A percentile compares a stretch with the other conserved stretches of the same genome.
Evolutionary conservation across 768 basidiomycete genomes (phyloP).

Genomic region (Sutorius australiensis): DNA sequence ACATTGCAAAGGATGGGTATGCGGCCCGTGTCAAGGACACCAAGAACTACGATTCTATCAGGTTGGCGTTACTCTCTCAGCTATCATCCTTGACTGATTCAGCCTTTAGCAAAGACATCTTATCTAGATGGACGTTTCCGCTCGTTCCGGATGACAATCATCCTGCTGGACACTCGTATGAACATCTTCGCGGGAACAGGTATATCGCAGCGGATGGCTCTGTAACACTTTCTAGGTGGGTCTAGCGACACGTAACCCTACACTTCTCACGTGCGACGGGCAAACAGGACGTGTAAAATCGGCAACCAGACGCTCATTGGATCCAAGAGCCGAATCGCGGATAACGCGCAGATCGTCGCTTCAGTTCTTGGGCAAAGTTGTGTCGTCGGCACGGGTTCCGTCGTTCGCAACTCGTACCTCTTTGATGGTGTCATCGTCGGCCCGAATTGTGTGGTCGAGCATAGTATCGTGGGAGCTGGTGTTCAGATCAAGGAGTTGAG

Average conservation of each 20-base stretch:
- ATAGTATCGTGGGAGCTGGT: constrained; percentile 76
- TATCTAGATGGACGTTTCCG: constrained; percentile 93
- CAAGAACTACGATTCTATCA: constrained; percentile 84
- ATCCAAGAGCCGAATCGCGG: constrained; percentile 62
- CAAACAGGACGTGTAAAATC: constrained; percentile 69
- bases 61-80: constrained; percentile 40
- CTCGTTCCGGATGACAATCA: constrained; percentile 93
- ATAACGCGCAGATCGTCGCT: constrained; percentile 59
- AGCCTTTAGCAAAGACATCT: constrained; percentile 75
- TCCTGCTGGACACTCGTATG: constrained; percentile 77
- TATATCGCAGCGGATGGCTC: constrained; percentile 81
- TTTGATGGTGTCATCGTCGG: constrained; percentile 77
- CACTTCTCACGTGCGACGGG: background rate
- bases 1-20: constrained; percentile 84
- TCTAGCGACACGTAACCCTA: background rate
- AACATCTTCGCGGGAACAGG: constrained; percentile 82
- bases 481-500: constrained; percentile 69
- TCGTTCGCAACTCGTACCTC: constrained; percentile 74
- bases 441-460: constrained; percentile 63
- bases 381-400: constrained; percentile 63
- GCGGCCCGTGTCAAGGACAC: constrained; percentile 93
- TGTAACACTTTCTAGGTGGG: constrained; percentile 79
- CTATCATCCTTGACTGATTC: background rate
- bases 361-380: constrained; percentile 81
- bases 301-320: constrained; percentile 84